Percentiles rank a stretch among this genome's conserved stretches.
These are phyloP conservation scores for Lepidium sativum DNA, from an alignment of 345 rosid genomes.

Conservation along the genomic window DNA sequence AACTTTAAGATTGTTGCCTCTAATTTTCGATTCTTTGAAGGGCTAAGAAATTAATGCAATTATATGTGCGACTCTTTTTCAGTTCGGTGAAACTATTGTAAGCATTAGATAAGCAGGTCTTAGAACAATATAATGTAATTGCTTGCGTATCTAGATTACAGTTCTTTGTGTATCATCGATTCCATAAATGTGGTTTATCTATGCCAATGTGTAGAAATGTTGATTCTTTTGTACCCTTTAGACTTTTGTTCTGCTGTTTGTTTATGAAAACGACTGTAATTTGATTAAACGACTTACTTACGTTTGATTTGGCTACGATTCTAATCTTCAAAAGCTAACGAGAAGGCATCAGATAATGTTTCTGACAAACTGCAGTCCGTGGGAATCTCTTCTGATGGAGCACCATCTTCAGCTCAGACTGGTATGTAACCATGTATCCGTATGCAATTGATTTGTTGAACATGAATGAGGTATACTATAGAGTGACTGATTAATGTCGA, in stretches of 20 bases:
- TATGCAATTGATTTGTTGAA: neutral
- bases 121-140: neutral
- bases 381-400: slow-evolving; percentile 62
- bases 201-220: neutral
- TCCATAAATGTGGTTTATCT: neutral
- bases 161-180: neutral
- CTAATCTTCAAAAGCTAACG: slow-evolving; percentile 44
- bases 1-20: neutral
- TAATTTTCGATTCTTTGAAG: neutral
- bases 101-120: neutral
- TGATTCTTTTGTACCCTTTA: neutral
- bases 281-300: neutral
- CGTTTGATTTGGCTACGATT: neutral
- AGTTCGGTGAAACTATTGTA: neutral
- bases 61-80: neutral
- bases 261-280: neutral
- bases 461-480: neutral
- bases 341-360: slow-evolving; percentile 53
- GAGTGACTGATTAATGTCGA: neutral
- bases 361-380: slow-evolving; percentile 59
- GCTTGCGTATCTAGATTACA: neutral
- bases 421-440: slow-evolving; percentile 5
- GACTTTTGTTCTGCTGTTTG: neutral
- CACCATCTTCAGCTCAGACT: slow-evolving; percentile 34
- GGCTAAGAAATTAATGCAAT: neutral